Percentiles rank a stretch among this genome's conserved stretches.
phyloP scores from a whole-genome alignment of 805 yeast genomes.

The Wickerhamomyces bisporus region DNA sequence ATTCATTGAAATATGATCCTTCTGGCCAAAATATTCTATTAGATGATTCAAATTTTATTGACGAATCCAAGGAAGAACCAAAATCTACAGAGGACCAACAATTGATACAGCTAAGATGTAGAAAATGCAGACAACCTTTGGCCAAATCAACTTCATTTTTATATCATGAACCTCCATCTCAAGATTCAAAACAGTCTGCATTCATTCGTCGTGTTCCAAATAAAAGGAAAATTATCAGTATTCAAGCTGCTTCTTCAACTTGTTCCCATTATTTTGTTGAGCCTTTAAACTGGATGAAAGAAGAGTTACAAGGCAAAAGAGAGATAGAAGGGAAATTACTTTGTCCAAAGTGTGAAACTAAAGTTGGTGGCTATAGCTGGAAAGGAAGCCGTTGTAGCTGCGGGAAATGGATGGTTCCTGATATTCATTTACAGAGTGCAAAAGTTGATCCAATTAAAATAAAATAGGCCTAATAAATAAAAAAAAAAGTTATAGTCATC shows the following conservation, averaged over 20 bases:
- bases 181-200: constrained; percentile 57
- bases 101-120: constrained; percentile 58
- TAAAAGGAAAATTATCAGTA: constrained; percentile 54
- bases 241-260: constrained; percentile 46
- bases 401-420: constrained; percentile 94
- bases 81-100: constrained; percentile 25
- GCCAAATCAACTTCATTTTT: constrained; percentile 62
- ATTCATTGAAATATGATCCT: constrained; percentile 36
- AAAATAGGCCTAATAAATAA: constrained; percentile 2
- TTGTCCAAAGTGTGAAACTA: constrained; percentile 81
- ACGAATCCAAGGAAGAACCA: constrained; percentile 22
- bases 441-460: constrained; percentile 59
- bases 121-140: constrained; percentile 68
- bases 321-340: constrained; percentile 80
- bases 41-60: constrained; percentile 27
- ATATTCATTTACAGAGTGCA: constrained; percentile 72
- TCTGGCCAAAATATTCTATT: constrained; percentile 29
- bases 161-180: constrained; percentile 61
- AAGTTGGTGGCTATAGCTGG: constrained; percentile 93
- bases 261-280: constrained; percentile 89
- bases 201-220: constrained; percentile 61
- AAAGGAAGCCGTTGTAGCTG: constrained; percentile 91
- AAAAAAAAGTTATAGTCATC: not conserved
- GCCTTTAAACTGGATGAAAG: constrained; percentile 90
- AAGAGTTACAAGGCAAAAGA: constrained; percentile 60